These are phyloP conservation scores for Blastobotrys apis DNA, from an alignment of 1,139 yeast genomes.

Conservation along the genomic window DNA sequence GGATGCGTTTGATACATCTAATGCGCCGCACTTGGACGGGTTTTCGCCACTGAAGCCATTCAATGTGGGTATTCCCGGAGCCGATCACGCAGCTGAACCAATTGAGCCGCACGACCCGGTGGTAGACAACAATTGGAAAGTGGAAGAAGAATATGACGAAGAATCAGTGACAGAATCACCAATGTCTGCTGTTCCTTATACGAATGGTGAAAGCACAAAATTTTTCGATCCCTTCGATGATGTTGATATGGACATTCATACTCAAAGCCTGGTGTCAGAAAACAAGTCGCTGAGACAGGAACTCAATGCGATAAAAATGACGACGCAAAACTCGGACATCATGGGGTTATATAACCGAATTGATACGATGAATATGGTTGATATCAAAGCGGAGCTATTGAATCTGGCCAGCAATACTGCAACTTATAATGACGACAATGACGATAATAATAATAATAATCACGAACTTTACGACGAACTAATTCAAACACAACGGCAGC, in stretches of 20 bases:
- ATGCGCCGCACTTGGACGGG: constrained; percentile 3
- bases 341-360: constrained; percentile 8
- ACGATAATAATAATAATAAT: neutral
- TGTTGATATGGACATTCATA: constrained; percentile 9
- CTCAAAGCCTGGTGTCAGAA: constrained; percentile 11
- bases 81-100: neutral
- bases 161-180: constrained; percentile 2
- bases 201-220: neutral
- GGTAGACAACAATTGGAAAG: neutral
- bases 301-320: constrained; percentile 4
- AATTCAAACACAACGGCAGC: neutral
- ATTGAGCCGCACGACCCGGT: too few species aligned
- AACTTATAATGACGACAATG: neutral
- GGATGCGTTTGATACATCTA: constrained; percentile 7
- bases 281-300: constrained; percentile 13
- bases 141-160: neutral
- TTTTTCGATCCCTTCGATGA: constrained; percentile 15
- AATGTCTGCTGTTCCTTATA: neutral
- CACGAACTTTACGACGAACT: neutral
- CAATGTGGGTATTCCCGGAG: neutral
- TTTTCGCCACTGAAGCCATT: constrained; percentile 10
- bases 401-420: neutral
- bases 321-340: neutral
- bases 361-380: constrained; percentile 2
- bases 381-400: constrained; percentile 7